Conservation (phyloP, 306 rosid species). For the Hippophae gyantsensis region DNA sequence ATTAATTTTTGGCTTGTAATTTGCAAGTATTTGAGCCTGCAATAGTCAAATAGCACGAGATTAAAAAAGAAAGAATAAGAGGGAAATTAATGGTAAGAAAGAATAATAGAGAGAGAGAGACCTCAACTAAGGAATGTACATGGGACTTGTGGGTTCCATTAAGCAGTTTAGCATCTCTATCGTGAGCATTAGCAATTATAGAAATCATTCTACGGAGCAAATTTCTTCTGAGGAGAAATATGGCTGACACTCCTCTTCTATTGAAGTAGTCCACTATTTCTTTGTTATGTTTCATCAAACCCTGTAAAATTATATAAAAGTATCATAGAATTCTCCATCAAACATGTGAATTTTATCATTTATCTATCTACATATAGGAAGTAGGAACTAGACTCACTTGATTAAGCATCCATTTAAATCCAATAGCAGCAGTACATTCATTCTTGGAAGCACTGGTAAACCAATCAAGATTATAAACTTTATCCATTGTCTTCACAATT, state of each 20-base stretch:
- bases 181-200: slow-evolving; percentile 47
- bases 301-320: slow-evolving; percentile 15
- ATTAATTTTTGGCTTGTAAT: slow-evolving; percentile 41
- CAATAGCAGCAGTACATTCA: slow-evolving; percentile 24
- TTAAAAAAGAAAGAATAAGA: not conserved
- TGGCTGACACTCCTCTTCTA: slow-evolving; percentile 33
- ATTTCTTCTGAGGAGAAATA: slow-evolving; percentile 54
- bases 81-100: not conserved
- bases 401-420: slow-evolving; percentile 35
- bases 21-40: slow-evolving; percentile 53
- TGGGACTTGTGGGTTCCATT: slow-evolving; percentile 71
- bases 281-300: slow-evolving; percentile 37
- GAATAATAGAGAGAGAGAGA: slow-evolving; percentile 6
- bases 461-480: slow-evolving; percentile 28
- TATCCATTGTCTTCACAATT: slow-evolving; percentile 24
- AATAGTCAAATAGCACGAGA: not conserved
- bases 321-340: not conserved
- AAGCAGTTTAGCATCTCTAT: slow-evolving; percentile 44
- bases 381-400: slow-evolving; percentile 6
- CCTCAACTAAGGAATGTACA: slow-evolving; percentile 45
- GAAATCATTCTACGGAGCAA: slow-evolving; percentile 60
- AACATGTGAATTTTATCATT: not conserved
- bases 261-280: slow-evolving; percentile 51
- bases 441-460: slow-evolving; percentile 28
- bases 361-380: too few relatives aligned